phyloP scores from a whole-genome alignment of 2,329 filamentous ascomycete species.

The Neurospora sp. region DNA sequence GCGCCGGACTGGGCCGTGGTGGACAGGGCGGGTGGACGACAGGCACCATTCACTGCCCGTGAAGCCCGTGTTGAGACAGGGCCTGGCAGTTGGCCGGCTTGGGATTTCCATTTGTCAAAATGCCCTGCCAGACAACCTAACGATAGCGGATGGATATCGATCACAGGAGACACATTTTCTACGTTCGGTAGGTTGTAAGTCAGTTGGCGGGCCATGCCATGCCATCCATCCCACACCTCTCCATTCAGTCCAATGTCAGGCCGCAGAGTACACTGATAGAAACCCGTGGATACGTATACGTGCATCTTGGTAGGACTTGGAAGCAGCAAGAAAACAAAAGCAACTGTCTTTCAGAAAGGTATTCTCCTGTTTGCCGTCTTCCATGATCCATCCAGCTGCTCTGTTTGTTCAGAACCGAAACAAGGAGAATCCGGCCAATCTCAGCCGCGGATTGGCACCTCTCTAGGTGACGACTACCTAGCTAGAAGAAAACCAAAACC shows the following conservation, averaged over 20 bases:
- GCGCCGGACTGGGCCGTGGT: background rate
- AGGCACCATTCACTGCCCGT: background rate
- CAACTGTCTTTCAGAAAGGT: background rate
- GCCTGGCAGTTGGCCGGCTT: background rate
- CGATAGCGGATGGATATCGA: background rate
- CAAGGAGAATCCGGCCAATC: background rate
- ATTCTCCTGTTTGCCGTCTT: background rate
- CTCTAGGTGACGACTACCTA: background rate
- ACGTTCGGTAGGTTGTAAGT: background rate
- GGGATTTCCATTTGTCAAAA: background rate
- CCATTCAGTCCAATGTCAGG: background rate
- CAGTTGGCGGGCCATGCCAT: background rate
- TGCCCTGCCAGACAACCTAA: background rate
- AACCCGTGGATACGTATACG: background rate
- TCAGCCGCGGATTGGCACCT: background rate
- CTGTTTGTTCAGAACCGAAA: background rate
- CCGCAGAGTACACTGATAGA: background rate
- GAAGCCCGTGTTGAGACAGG: background rate
- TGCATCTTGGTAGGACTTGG: background rate
- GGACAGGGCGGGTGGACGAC: background rate
- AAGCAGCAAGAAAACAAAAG: background rate
- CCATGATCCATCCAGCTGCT: background rate
- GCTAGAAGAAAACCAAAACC: background rate
- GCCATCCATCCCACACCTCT: background rate
- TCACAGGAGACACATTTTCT: background rate